Evolutionary conservation across 208 protist genomes (phyloP).

Genomic region (Herpetomonas samuelpessoai): DNA sequence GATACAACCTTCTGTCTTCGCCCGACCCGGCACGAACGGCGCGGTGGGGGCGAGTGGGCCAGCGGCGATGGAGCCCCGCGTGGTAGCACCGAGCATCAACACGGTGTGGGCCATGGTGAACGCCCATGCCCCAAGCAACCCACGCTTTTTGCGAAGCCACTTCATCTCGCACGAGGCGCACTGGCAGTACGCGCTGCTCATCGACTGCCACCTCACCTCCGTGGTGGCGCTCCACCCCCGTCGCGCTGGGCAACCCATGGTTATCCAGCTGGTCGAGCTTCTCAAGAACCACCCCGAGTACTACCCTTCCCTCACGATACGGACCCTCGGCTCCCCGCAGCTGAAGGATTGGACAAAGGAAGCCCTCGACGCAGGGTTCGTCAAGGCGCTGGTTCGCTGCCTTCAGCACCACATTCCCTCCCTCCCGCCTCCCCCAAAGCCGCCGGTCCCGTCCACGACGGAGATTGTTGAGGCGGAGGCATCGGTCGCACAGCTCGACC

Average conservation of each 20-base stretch:
- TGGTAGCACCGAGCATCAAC: slow-evolving; percentile 25
- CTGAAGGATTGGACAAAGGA: slow-evolving; percentile 38
- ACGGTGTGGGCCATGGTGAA: slow-evolving; percentile 39
- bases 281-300: slow-evolving; percentile 59
- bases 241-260: slow-evolving; percentile 35
- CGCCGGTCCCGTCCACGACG: neutral
- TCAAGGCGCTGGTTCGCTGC: slow-evolving; percentile 39
- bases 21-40: neutral
- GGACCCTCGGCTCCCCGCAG: slow-evolving; percentile 45
- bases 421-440: slow-evolving; percentile 22
- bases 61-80: slow-evolving; percentile 1
- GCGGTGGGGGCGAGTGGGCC: neutral
- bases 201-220: slow-evolving; percentile 72
- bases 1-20: neutral
- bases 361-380: slow-evolving; percentile 54
- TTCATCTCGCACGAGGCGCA: slow-evolving; percentile 48
- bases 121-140: slow-evolving; percentile 41
- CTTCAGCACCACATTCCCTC: slow-evolving; percentile 42
- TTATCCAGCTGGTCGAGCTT: slow-evolving; percentile 62
- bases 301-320: slow-evolving; percentile 55
- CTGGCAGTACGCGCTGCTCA: slow-evolving; percentile 80
- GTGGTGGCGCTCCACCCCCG: slow-evolving; percentile 28
- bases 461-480: no score
- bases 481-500: no score
- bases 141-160: slow-evolving; percentile 51